Conservation (phyloP, 352 stramenopile genomes). For the Phytopythium sindhum region DNA sequence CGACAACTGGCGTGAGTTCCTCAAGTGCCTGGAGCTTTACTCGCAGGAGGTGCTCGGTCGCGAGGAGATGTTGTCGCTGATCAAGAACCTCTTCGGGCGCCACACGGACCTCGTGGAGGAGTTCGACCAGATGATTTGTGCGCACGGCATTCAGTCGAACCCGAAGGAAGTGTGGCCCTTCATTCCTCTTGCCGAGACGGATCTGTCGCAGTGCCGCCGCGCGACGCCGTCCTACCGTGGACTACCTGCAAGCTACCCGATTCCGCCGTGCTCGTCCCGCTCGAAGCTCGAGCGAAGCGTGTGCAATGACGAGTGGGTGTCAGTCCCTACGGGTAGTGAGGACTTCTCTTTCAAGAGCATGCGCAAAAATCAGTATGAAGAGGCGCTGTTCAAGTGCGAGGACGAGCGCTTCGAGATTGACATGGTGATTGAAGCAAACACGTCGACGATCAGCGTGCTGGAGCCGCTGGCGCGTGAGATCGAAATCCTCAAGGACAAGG, state of each 20-base stretch:
- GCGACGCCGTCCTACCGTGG: slow-evolving; percentile 97
- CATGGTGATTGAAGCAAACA: slow-evolving; percentile 97
- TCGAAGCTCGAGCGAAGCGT: slow-evolving; percentile 90
- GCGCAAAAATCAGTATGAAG: slow-evolving; percentile 99
- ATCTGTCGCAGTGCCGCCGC: slow-evolving; percentile 86
- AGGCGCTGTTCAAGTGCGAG: slow-evolving; percentile 98
- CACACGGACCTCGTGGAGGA: slow-evolving; percentile 83
- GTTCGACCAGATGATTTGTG: slow-evolving; percentile 70
- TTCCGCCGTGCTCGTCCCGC: slow-evolving; percentile 94
- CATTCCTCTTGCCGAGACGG: slow-evolving; percentile 89
- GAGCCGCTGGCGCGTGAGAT: slow-evolving; percentile 96
- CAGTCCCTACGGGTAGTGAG: slow-evolving; percentile 97
- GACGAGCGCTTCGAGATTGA: slow-evolving; percentile 96
- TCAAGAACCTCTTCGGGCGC: slow-evolving; percentile 87
- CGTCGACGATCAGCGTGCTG: slow-evolving; percentile 92
- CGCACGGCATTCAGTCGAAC: slow-evolving; percentile 76
- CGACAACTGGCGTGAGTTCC: slow-evolving; percentile 96
- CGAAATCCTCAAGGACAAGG: slow-evolving; percentile 69
- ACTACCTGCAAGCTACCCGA: slow-evolving; percentile 96
- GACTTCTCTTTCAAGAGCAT: slow-evolving; percentile 99
- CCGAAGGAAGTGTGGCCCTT: slow-evolving; percentile 90
- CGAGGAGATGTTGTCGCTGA: slow-evolving; percentile 84
- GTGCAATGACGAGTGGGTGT: slow-evolving; percentile 97
- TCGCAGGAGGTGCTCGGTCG: slow-evolving; percentile 95
- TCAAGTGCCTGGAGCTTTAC: slow-evolving; percentile 98